These are phyloP conservation scores for Lactifluus pinguis DNA, from an alignment of 768 basidiomycete genomes.

Conservation along the genomic window DNA sequence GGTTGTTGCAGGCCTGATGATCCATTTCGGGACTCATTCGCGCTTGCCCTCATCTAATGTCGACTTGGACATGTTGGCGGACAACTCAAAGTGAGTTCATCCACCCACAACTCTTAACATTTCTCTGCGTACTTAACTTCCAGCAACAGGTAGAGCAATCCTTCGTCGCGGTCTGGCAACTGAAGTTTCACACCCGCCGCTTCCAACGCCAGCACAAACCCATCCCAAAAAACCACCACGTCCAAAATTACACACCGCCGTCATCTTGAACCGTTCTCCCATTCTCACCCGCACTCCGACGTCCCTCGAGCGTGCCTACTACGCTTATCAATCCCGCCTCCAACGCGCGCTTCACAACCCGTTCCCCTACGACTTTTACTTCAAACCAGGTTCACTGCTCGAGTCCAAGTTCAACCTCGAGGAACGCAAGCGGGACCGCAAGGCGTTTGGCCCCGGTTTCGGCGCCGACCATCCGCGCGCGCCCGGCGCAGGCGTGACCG, in stretches of 20 bases:
- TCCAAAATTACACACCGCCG: constrained; percentile 42
- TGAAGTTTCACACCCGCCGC: not conserved
- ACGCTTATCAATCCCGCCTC: constrained; percentile 75
- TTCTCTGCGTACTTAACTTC: no score
- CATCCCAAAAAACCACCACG: constrained; percentile 13
- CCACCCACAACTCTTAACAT: not conserved
- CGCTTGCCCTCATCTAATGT: not conserved
- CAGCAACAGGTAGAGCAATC: not conserved
- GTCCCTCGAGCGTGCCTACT: constrained; percentile 71
- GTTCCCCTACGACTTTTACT: constrained; percentile 85
- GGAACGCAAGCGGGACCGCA: constrained; percentile 60
- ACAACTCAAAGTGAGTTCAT: not conserved
- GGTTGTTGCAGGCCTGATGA: no score
- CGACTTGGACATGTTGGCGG: not conserved
- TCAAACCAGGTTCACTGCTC: constrained; percentile 82
- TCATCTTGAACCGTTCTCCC: constrained; percentile 72
- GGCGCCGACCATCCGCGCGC: constrained; percentile 22
- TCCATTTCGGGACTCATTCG: not conserved
- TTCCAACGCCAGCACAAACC: not conserved
- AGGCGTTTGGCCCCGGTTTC: constrained; percentile 64
- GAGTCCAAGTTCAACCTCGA: constrained; percentile 74
- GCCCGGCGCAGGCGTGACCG: constrained; percentile 12
- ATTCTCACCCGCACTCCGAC: constrained; percentile 63
- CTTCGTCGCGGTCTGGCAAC: constrained; percentile 10
- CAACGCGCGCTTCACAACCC: constrained; percentile 82